Base-by-base conservation (phyloP, 495 filamentous ascomycete genomes). In the Rhypophila decipiens region DNA sequence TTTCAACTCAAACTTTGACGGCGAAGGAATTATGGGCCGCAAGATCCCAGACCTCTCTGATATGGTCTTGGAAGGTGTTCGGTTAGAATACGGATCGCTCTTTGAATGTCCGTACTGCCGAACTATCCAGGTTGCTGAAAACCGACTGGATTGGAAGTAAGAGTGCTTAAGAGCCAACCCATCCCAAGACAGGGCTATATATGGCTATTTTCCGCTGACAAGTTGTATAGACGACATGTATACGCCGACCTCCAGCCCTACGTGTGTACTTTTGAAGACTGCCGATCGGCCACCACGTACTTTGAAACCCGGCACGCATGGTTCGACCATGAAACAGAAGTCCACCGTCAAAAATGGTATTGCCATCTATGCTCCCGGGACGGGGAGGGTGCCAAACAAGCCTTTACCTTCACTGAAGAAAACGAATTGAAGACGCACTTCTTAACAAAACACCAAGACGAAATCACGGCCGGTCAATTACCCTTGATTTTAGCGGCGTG, bases 81-180 rank as follows among this genome's bases (percentile, higher is more conserved):
- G 9, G 7, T 15, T 42, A 22, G 20, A 24, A 4, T 42, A 42
- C 20, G 39, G 39, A 15, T 4, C 20, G 17, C 39, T 8, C 5
- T 42, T 42, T 21, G 39, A 42, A 7, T 42, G 39, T 22, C 39
- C 39, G 15, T 22, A 5, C 21, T 42, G 39, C 39, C 20, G 39
- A 9, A 42, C 39, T 21, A 42, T 42, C 7, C 39, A 42, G 39
- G 9, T 19, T 42, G 20, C 24, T 12, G n/a, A 15, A 9, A 23
- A 42, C 19, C 39, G 39, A 8, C 10, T 19, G 10, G 17, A 42
- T 8, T 42, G 39, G 39, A 42, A 24, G 39, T 42, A 24, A 8
- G 39, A n/a, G n/a, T n/a, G n/a, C n/a, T n/a, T n/a, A n/a, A n/a
- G n/a, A n/a, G n/a, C n/a, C n/a, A n/a, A n/a, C n/a, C n/a, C n/a